These are phyloP conservation scores for Lophiotrema nucula DNA, from an alignment of 495 filamentous ascomycete species.

Conservation along the genomic window DNA sequence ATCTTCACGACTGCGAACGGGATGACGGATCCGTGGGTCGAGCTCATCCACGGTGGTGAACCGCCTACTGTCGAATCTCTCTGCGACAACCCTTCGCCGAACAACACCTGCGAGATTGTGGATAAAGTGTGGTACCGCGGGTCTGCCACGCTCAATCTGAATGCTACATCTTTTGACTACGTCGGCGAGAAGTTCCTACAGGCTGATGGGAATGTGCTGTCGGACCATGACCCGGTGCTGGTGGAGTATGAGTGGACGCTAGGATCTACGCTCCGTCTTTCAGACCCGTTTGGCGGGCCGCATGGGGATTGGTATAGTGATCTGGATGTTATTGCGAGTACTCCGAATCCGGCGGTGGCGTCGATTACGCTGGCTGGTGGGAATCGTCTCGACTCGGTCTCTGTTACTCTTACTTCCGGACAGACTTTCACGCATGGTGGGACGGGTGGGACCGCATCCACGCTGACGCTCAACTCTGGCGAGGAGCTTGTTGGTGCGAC, in stretches of 20 bases:
- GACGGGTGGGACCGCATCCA: constrained; percentile 46
- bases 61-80: constrained; percentile 42
- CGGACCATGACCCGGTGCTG: constrained; percentile 61
- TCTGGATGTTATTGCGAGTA: constrained; percentile 39
- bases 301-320: constrained; percentile 60
- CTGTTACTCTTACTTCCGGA: constrained; percentile 49
- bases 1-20: constrained; percentile 41
- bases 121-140: constrained; percentile 63
- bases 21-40: constrained; percentile 55
- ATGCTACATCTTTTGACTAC: constrained; percentile 50
- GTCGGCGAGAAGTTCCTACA: constrained; percentile 52
- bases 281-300: constrained; percentile 53
- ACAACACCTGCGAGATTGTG: constrained; percentile 57
- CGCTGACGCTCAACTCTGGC: constrained; percentile 45
- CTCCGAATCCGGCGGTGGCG: constrained; percentile 38
- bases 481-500: constrained; percentile 53
- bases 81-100: constrained; percentile 52
- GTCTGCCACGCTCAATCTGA: constrained; percentile 46
- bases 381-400: constrained; percentile 52
- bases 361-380: constrained; percentile 51
- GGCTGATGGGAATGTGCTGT: constrained; percentile 52
- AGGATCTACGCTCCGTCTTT: constrained; percentile 45
- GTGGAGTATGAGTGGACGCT: constrained; percentile 54
- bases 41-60: constrained; percentile 47
- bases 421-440: constrained; percentile 55